Evolutionary conservation across 2,329 filamentous ascomycete species (phyloP).

Genomic region (Geosmithia morbida): DNA sequence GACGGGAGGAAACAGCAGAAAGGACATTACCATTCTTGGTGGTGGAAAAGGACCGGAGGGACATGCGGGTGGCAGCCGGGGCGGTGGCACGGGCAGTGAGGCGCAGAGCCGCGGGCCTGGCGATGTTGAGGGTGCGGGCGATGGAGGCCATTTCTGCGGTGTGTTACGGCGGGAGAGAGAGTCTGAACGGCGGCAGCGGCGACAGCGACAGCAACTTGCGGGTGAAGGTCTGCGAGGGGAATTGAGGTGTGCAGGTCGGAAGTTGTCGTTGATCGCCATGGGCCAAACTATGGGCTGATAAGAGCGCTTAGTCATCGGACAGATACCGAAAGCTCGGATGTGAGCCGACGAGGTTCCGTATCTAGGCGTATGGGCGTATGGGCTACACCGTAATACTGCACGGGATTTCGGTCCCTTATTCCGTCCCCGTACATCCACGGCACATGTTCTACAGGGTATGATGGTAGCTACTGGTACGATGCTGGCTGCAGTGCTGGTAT

Average conservation of each 20-base stretch:
- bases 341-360: neutral
- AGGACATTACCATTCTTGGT: conserved; percentile 18
- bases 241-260: neutral
- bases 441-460: too few species aligned
- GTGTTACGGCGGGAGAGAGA: neutral
- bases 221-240: neutral
- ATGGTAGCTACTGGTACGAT: too few species aligned
- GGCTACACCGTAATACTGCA: too few species aligned
- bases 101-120: conserved; percentile 28
- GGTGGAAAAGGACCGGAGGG: conserved; percentile 22
- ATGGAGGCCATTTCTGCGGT: conserved; percentile 41
- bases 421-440: too few species aligned
- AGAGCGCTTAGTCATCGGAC: neutral
- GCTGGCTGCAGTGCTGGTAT: too few species aligned
- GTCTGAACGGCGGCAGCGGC: conserved; percentile 6
- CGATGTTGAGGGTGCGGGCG: conserved; percentile 36
- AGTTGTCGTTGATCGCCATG: neutral
- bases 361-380: neutral
- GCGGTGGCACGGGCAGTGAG: conserved; percentile 22
- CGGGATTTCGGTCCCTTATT: too few species aligned
- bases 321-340: neutral
- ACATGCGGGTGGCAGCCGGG: conserved; percentile 17
- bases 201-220: neutral
- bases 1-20: neutral
- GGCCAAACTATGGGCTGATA: neutral